Base-by-base conservation (phyloP, 2,329 filamentous ascomycete genomes). In the Cyanodermella asteris region DNA sequence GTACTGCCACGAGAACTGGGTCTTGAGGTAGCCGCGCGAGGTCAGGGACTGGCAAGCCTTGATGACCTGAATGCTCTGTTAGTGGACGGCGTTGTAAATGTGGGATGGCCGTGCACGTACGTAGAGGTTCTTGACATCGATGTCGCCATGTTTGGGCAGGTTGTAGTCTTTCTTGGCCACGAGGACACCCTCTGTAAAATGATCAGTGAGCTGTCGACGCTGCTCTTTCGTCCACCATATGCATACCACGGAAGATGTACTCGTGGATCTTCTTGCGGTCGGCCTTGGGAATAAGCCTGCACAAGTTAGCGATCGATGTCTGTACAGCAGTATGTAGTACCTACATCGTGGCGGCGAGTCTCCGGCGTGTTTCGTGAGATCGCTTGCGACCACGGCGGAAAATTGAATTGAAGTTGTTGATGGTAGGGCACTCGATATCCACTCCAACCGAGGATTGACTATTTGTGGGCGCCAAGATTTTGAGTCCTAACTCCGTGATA, bases 191-290 rank as follows among this genome's bases (percentile, higher is more conserved):
- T 74, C 66, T 67, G 39, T 44, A 43, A 27, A 30, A 7, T 19
- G 20, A 27, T 38, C 32, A 34, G 34, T 15, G 22, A 27, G 24
- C 25, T n/a, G n/a, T n/a, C n/a, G n/a, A n/a, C n/a, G n/a, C n/a
- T n/a, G n/a, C n/a, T n/a, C n/a, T n/a, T 9, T 18, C 13, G 12
- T 33, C 29, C 31, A 19, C 8, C 11, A 19, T 25, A 17, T 7
- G 50, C 51, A 48, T 51, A 81, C 75, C 77, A 50, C 75, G 73
- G 74, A 91, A 91, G 70, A 97, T 78, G 75, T 84, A 91, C 75
- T 84, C 84, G 72, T 97, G 87, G 64, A 97, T 94, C 75, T 81
- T 80, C 78, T 97, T 97, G 67, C 90, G 82, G 67, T 97, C 87
- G 60, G 80, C 76, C 75, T 94, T 94, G 58, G 87, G 87, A 60